Evolutionary conservation across 2,329 filamentous ascomycete species (phyloP).

Genomic region (Botrytis cinerea): DNA sequence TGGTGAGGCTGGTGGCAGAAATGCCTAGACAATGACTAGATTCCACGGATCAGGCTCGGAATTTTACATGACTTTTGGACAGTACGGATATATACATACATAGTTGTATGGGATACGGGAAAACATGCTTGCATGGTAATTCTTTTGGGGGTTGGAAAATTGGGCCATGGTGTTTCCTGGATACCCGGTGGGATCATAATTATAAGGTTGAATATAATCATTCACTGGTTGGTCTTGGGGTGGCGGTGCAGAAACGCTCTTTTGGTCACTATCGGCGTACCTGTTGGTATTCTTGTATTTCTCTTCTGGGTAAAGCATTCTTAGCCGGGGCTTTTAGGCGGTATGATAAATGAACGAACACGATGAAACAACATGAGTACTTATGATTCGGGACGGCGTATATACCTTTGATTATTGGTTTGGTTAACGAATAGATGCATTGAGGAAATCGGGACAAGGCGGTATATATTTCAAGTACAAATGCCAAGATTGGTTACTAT

Average conservation of each 20-base stretch:
- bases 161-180: slow-evolving; percentile 9
- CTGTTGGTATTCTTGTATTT: background rate
- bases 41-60: background rate
- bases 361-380: background rate
- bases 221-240: slow-evolving; percentile 1
- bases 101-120: background rate
- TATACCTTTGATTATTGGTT: background rate
- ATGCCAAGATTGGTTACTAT: background rate
- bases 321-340: background rate
- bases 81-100: background rate
- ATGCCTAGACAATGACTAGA: background rate
- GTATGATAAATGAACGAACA: background rate
- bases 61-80: background rate
- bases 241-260: slow-evolving; percentile 2
- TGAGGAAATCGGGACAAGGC: background rate
- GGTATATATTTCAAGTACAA: background rate
- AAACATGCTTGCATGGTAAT: slow-evolving; percentile 6
- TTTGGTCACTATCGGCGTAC: background rate
- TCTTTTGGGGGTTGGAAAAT: slow-evolving; percentile 5
- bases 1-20: background rate
- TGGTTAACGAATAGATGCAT: slow-evolving; percentile 1
- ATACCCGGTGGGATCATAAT: slow-evolving; percentile 9
- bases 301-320: background rate
- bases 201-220: slow-evolving; percentile 4
- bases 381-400: background rate